These are phyloP conservation scores for Akanthomyces dipterigenus DNA, from an alignment of 2,329 filamentous ascomycete species.

Conservation along the genomic window DNA sequence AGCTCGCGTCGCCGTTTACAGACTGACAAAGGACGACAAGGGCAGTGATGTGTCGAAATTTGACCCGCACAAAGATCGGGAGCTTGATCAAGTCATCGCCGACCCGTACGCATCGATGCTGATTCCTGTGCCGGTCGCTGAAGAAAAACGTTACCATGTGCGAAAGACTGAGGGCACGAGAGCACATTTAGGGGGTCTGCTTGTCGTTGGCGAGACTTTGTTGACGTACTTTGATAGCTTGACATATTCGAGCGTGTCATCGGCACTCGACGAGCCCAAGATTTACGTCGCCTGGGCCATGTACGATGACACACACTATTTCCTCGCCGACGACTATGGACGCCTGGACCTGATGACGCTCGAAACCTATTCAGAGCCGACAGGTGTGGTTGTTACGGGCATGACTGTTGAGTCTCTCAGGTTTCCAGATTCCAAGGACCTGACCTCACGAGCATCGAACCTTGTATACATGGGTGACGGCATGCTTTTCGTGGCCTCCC, in stretches of 20 bases:
- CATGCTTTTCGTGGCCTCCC: constrained; percentile 79
- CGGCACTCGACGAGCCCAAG: constrained; percentile 63
- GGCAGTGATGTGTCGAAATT: constrained; percentile 48
- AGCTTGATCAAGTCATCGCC: constrained; percentile 45
- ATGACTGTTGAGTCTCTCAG: constrained; percentile 56
- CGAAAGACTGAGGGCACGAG: constrained; percentile 46
- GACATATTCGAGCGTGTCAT: constrained; percentile 58
- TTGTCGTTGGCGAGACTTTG: constrained; percentile 73
- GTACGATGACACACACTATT: constrained; percentile 72
- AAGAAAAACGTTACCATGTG: constrained; percentile 54
- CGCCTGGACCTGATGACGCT: constrained; percentile 79
- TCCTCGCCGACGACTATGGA: constrained; percentile 91
- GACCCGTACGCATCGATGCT: constrained; percentile 53
- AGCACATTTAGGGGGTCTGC: constrained; percentile 60
- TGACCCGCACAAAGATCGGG: constrained; percentile 47
- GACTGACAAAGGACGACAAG: constrained; percentile 51
- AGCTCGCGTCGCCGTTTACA: constrained; percentile 51
- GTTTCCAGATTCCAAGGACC: constrained; percentile 20
- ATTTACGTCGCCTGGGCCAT: constrained; percentile 90
- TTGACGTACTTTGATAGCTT: constrained; percentile 81
- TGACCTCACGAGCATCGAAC: constrained; percentile 67
- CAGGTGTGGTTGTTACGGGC: constrained; percentile 59
- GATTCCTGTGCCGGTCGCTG: constrained; percentile 54
- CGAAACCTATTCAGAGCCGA: constrained; percentile 56
- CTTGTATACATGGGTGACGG: constrained; percentile 71